Conservation (phyloP, 2,329 filamentous ascomycete genomes). For the Pyrenophora tritici-repentis region DNA sequence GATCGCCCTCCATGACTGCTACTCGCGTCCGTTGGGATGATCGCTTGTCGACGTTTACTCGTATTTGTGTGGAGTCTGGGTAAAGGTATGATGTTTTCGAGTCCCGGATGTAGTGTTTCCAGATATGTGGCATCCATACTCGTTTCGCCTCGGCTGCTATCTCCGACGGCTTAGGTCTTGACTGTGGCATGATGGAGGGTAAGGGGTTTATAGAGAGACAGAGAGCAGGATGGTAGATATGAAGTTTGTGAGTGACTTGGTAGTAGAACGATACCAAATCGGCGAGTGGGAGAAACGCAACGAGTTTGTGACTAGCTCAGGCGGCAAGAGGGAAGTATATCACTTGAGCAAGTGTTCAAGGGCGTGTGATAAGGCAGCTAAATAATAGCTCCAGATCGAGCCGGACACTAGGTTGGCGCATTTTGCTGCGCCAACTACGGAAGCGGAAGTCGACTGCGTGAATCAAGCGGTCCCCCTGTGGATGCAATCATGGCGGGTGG, state of each 20-base stretch:
- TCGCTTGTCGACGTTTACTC: constrained; percentile 56
- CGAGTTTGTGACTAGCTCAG: constrained; percentile 17
- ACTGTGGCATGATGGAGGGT: constrained; percentile 56
- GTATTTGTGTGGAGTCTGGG: constrained; percentile 44
- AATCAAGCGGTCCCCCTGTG: constrained; percentile 34
- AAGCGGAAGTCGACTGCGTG: constrained; percentile 36
- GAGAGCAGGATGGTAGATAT: not conserved
- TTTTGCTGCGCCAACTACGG: constrained; percentile 30
- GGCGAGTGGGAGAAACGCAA: constrained; percentile 13
- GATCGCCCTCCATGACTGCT: constrained; percentile 53
- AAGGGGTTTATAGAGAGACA: not conserved
- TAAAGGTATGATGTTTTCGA: constrained; percentile 66
- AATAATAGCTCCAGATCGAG: constrained; percentile 37
- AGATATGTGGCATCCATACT: constrained; percentile 69
- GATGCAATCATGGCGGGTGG: constrained; percentile 33
- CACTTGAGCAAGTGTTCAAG: constrained; percentile 30
- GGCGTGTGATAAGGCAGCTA: constrained; percentile 39
- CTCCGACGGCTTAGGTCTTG: constrained; percentile 68
- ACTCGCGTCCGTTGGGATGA: constrained; percentile 48
- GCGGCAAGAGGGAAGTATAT: constrained; percentile 36
- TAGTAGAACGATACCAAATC: constrained; percentile 5
- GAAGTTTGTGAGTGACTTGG: not conserved
- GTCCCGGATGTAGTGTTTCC: constrained; percentile 58
- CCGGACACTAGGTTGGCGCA: constrained; percentile 34
- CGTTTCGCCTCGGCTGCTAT: constrained; percentile 75